Evolutionary conservation across 768 basidiomycete genomes (phyloP), one percentile per base, ranked within the genome.

Genomic region (Boletus edulis): DNA sequence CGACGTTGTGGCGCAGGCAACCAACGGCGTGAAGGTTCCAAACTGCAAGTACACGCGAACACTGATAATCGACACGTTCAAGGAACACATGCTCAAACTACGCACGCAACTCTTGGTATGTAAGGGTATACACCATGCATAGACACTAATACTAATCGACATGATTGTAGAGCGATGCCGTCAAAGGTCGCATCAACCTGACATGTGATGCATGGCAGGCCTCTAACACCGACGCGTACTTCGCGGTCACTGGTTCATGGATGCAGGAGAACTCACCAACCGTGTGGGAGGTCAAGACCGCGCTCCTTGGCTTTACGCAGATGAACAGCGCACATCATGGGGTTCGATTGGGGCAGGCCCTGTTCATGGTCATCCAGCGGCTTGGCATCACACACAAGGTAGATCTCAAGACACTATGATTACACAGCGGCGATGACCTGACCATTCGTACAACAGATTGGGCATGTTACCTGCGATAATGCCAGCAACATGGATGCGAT

Each of bases 281-380:
- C 2, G 0, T 29, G 2, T 60, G 54, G 57, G 41, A 46, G n/a
- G 3, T 59, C 1, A 29, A 58, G 1, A 58, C 17, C 3, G 65
- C 66, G 0, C 60, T 80, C 0, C 44, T 77, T 5, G 72, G 73
- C 0, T 80, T 78, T 34, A 61, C 56, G 0, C 62, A 58, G 13
- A 55, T 80, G 40, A 79, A 80, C 52, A 68, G 59, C 11, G 58
- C 72, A 0, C 77, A 80, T 49, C 63, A 71, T 57, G 77, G 77
- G 0, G 22, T 34, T n/a, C 61, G 58, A 0, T 64, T 78, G 1
- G 72, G 75, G 0, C 72, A 72, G 31, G 75, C 72, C 1, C 58
- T 80, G 0, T 79, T 65, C 62, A 71, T 71, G 54, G 61, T 78
- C 27, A 51, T 62, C 1, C 11, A 59, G 2, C 60, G 63, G 1